These are phyloP conservation scores for Omphalea diandra DNA, from an alignment of 441 rosid species.

Conservation along the genomic window DNA sequence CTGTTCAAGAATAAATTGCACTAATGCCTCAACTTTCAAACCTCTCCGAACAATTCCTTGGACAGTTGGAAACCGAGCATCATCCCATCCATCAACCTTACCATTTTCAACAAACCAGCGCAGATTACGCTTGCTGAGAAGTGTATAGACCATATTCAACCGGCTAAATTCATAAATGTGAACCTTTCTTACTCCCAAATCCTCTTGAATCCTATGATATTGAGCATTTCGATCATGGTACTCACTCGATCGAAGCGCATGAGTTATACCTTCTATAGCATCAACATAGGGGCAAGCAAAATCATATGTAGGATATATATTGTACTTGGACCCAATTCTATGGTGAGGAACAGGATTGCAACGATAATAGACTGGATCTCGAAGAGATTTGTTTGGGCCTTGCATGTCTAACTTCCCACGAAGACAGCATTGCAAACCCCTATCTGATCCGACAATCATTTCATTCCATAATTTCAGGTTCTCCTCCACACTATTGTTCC, in stretches of 20 bases:
- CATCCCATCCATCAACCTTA: conserved; percentile 98
- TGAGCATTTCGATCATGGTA: conserved; percentile 89
- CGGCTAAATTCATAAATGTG: conserved; percentile 76
- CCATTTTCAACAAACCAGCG: conserved; percentile 88
- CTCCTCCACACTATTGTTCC: conserved; percentile 62
- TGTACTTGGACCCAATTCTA: conserved; percentile 78
- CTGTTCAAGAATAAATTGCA: conserved; percentile 93
- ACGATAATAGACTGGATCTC: conserved; percentile 93
- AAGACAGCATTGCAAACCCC: conserved; percentile 83
- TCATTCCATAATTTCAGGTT: conserved; percentile 79
- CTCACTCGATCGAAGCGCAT: conserved; percentile 83
- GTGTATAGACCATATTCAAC: conserved; percentile 70
- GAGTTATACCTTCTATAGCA: conserved; percentile 71
- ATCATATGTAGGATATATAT: conserved; percentile 91
- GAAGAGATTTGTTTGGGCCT: conserved; percentile 85
- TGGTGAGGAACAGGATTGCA: conserved; percentile 92
- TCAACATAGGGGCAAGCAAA: conserved; percentile 98
- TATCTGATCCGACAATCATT: conserved; percentile 72
- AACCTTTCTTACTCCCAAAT: conserved; percentile 72
- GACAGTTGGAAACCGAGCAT: conserved; percentile 96
- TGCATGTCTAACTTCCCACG: conserved; percentile 95
- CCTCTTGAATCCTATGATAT: conserved; percentile 71
- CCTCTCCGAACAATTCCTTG: conserved; percentile 97
- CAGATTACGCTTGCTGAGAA: conserved; percentile 92
- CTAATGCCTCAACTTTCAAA: conserved; percentile 76